Base-by-base conservation (phyloP, 306 rosid species). In the Sphenostylis stenocarpa region DNA sequence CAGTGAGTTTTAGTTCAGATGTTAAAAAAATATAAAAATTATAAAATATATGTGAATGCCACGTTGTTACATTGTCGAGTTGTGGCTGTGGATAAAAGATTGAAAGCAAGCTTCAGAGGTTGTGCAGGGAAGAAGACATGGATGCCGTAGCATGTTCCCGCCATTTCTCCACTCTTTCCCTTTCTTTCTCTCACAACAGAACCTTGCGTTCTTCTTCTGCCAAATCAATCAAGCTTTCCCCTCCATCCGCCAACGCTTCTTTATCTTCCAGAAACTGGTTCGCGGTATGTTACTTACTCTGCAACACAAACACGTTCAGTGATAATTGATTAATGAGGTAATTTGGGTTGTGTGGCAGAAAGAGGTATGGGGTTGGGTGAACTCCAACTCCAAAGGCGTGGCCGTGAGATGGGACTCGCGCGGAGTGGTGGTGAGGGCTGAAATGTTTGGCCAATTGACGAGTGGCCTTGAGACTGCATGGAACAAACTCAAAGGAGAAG, bases 401-500 rank as follows among this genome's bases (percentile, higher is more conserved):
- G 70, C 36, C 33, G 60, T 48, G 17, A 82, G 57, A 77, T 83
- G 82, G 76, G 87, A 84, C 23, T 69, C 52, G 85, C 90, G 88
- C 47, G 89, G 92, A 2, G 61, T 87, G 36, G 31, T 89, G 20
- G 91, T 95, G 13, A 85, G 94, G 76, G 97, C 99, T 43, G 99
- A 95, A 75, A 95, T 95, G 99, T 95, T 95, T 60, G 97, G 97
- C 26, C 99, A 95, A 58, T 82, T 95, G 76, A 88, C 99, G 0
- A 87, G 90, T 73, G 97, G 99, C 33, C 95, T 95, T 52, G 99
- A 95, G 79, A 48, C 97, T 36, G 98, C 99, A 34, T 92, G 99
- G 99, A 92, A 78, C 89, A 95, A 92, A 80, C 97, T 95, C 88
- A 95, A 84, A 75, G 97, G 99, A 83, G 97, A 92, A 95, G 99